Base-by-base conservation (phyloP, 495 filamentous ascomycete genomes). In the Podospora pseudocomata region DNA sequence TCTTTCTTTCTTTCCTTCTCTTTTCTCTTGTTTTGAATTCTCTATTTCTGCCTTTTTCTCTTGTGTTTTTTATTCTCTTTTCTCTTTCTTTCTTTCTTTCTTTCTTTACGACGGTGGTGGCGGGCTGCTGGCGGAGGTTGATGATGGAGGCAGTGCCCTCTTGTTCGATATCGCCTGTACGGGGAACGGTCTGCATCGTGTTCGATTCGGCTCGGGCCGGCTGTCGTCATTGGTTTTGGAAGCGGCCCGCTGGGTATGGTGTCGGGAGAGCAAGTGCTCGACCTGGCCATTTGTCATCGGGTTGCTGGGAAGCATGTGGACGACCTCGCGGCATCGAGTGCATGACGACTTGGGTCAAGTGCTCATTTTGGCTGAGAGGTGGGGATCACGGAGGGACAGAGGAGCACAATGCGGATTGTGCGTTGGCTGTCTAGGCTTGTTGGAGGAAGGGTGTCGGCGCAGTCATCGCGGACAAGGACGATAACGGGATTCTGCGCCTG, bases 1-100 rank as follows among this genome's bases (percentile, higher is more conserved):
- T 71, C 53, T 80, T 79, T 79, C 75, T 78, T 79, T 79, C 74
- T 79, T 80, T 79, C 78, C 77, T 79, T 79, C 77, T 80, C 76
- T 80, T 78, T 79, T 65, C 72, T 76, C 73, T 80, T 79, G 63
- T 75, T 77, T 77, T 77, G 76, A 70, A 70, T 73, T 74, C 73
- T 78, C 76, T 76, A 79, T 78, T 77, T 67, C 70, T 67, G 70
- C 72, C 58, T 65, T 74, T 75, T 74, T 76, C 67, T 73, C 71
- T 73, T 74, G 44, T 16, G 15, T 7, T 74, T 74, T 75, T 74
- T 74, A 64, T 76, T 78, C 72, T 78, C 74, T 71, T 80, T 79
- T 77, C 70, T 76, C 72, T 74, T 73, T 74, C 72, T 76, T 79
- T 78, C 76, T 76, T 80, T 80, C 70, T 74, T 76, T 71, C 5